Percentiles rank a stretch among this genome's conserved stretches.
These are phyloP conservation scores for Cucurbita argyrosperma DNA, from an alignment of 306 rosid genomes.

Conservation along the genomic window DNA sequence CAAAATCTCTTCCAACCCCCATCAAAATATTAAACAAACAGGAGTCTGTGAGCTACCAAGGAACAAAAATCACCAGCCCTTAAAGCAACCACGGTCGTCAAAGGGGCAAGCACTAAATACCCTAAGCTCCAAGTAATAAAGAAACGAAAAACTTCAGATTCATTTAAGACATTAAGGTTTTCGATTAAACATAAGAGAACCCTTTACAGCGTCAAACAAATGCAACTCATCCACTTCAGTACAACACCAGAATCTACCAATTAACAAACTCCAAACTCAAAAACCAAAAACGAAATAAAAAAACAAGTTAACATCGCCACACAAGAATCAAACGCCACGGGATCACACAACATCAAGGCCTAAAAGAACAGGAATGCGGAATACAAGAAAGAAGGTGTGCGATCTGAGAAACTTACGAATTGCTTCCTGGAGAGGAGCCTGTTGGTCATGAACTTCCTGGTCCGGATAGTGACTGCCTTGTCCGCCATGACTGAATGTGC, in stretches of 20 bases:
- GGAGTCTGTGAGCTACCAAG: not conserved
- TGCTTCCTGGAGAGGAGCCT: slow-evolving; percentile 86
- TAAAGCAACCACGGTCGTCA: not conserved
- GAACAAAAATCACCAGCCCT: not conserved
- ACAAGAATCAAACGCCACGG: not conserved
- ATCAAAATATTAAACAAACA: not conserved
- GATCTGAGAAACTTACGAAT: slow-evolving; percentile 38
- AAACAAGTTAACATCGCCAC: not conserved
- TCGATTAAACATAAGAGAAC: not conserved
- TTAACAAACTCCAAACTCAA: not conserved
- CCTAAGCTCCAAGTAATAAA: not conserved
- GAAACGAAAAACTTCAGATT: not conserved
- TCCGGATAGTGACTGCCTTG: slow-evolving; percentile 76
- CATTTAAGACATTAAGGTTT: not conserved
- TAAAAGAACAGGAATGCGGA: not conserved
- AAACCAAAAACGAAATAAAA: not conserved
- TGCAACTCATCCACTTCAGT: not conserved
- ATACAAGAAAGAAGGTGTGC: too few relatives aligned
- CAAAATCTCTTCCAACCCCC: not conserved
- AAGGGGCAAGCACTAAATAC: not conserved
- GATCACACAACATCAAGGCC: not conserved
- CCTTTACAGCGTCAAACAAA: not conserved
- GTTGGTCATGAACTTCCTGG: slow-evolving; percentile 87
- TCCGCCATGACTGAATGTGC: slow-evolving; percentile 49
- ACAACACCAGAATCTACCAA: not conserved